These are phyloP conservation scores for Lachancea kluyveri DNA, from an alignment of 805 yeast species.

Conservation along the genomic window DNA sequence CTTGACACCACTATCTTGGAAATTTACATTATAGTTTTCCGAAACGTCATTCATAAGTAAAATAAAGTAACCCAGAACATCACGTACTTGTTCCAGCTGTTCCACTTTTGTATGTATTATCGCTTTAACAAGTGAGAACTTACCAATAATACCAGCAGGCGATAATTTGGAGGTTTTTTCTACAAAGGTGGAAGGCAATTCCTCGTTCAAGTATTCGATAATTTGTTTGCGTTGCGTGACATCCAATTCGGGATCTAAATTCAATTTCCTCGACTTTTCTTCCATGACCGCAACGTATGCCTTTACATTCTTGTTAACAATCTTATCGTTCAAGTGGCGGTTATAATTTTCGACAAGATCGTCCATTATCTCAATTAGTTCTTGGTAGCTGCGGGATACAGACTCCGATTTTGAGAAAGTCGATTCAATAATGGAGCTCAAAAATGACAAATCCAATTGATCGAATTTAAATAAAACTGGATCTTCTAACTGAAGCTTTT, in stretches of 20 bases:
- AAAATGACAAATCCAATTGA: conserved; percentile 8
- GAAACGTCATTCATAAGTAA: conserved; percentile 39
- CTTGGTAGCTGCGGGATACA: conserved; percentile 18
- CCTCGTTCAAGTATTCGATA: conserved; percentile 18
- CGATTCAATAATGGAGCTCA: conserved; percentile 10
- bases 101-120: conserved; percentile 21
- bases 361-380: conserved; percentile 35
- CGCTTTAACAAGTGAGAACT: conserved; percentile 21
- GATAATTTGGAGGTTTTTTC: conserved; percentile 18
- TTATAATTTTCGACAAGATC: conserved; percentile 57
- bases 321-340: conserved; percentile 79
- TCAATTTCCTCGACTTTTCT: conserved; percentile 15
- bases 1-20: conserved; percentile 69
- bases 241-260: conserved; percentile 19
- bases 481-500: conserved; percentile 15
- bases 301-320: conserved; percentile 68
- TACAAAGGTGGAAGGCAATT: conserved; percentile 22
- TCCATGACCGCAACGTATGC: conserved; percentile 38
- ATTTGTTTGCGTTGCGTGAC: conserved; percentile 21
- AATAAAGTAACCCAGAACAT: conserved; percentile 35
- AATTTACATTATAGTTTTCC: conserved; percentile 63
- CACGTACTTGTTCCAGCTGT: conserved; percentile 13
- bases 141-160: conserved; percentile 22
- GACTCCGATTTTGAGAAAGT: conserved; percentile 15
- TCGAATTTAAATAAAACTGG: conserved; percentile 23